These are phyloP conservation scores for Pterulicium gracile DNA, from an alignment of 1,284 basidiomycete genomes.

Conservation along the genomic window DNA sequence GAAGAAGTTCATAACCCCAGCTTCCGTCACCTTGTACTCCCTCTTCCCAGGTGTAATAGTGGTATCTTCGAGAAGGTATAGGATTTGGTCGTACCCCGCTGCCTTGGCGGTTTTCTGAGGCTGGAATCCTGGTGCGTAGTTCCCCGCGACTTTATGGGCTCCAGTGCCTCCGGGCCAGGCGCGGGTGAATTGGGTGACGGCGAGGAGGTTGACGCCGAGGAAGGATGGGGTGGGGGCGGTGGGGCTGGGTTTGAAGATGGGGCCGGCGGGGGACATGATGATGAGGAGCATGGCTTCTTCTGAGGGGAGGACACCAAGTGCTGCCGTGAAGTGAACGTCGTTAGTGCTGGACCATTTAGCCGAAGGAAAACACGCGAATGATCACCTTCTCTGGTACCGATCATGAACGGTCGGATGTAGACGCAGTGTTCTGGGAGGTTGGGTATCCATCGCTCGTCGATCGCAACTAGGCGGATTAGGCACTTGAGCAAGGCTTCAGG, in stretches of 20 bases:
- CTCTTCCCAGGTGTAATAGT: background rate
- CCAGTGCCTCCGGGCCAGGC: constrained; percentile 80
- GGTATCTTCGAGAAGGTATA: constrained; percentile 28
- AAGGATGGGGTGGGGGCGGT: constrained; percentile 27
- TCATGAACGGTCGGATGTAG: constrained; percentile 76
- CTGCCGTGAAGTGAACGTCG: constrained; percentile 16
- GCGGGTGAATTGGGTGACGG: constrained; percentile 57
- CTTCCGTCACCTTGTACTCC: constrained; percentile 34
- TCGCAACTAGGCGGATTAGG: constrained; percentile 55
- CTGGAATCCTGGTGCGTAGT: constrained; percentile 62
- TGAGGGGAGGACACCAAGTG: constrained; percentile 59
- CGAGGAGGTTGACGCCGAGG: constrained; percentile 56
- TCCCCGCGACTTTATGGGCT: constrained; percentile 53
- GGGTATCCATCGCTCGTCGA: constrained; percentile 75
- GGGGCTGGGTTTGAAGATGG: constrained; percentile 58
- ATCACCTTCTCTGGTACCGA: constrained; percentile 65
- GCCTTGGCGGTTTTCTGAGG: constrained; percentile 53
- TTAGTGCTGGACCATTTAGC: constrained; percentile 2
- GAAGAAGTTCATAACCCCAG: constrained; percentile 68
- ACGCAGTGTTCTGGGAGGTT: constrained; percentile 55
- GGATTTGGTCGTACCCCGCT: constrained; percentile 53
- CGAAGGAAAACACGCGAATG: constrained; percentile 5
- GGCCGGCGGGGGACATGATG: constrained; percentile 55
- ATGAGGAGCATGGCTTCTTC: constrained; percentile 66
- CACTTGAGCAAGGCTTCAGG: constrained; percentile 50